Conservation (phyloP, 495 filamentous ascomycete species). For the Penicillium samsonianum region DNA sequence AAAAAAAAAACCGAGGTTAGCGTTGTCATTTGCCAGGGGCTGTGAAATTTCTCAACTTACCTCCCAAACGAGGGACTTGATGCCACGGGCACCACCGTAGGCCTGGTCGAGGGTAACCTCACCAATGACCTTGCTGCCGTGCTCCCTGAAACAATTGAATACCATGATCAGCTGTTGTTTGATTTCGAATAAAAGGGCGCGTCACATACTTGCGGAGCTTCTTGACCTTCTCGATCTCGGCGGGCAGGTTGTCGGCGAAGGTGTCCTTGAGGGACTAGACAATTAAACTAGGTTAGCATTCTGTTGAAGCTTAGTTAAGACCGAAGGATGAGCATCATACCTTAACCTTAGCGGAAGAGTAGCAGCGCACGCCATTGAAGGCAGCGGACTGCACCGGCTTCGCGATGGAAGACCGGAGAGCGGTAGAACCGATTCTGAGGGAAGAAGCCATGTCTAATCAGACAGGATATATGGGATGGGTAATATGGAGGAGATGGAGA, state of each 20-base stretch:
- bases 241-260: slow-evolving; percentile 92
- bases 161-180: slow-evolving; percentile 21
- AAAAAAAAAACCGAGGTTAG: slow-evolving; percentile 15
- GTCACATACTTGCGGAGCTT: slow-evolving; percentile 81
- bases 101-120: slow-evolving; percentile 99
- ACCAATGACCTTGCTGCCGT: slow-evolving; percentile 91
- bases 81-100: slow-evolving; percentile 97
- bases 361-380: slow-evolving; percentile 82
- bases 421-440: slow-evolving; percentile 72
- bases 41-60: slow-evolving; percentile 36
- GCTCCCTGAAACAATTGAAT: slow-evolving; percentile 61
- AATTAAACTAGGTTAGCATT: slow-evolving; percentile 22
- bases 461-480: slow-evolving; percentile 34
- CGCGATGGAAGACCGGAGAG: slow-evolving; percentile 69
- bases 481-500: slow-evolving; percentile 29
- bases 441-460: slow-evolving; percentile 71
- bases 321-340: slow-evolving; percentile 46
- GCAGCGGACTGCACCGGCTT: slow-evolving; percentile 64
- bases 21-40: slow-evolving; percentile 8
- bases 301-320: slow-evolving; percentile 18
- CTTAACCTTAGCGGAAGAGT: slow-evolving; percentile 84
- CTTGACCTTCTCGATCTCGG: slow-evolving; percentile 99
- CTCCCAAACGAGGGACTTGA: slow-evolving; percentile 98
- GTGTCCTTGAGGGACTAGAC: slow-evolving; percentile 92
- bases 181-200: neutral